These are phyloP conservation scores for Penicillium thymicola DNA, from an alignment of 2,329 filamentous ascomycete genomes.

Conservation along the genomic window DNA sequence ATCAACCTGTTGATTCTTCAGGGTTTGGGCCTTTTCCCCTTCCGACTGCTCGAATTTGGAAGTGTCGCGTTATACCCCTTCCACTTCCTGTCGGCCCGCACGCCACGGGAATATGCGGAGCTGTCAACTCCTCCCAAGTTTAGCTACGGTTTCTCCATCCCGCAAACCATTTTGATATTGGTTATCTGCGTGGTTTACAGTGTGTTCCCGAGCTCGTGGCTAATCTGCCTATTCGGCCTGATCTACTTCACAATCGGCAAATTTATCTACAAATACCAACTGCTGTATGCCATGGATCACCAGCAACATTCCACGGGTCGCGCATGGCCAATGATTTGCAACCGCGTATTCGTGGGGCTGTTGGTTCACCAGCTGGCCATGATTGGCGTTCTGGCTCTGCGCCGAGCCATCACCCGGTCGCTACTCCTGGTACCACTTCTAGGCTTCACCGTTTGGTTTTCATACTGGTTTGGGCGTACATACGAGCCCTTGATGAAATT, in stretches of 20 bases:
- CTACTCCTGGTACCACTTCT: conserved; percentile 73
- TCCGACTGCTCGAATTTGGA: conserved; percentile 86
- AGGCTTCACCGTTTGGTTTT: conserved; percentile 81
- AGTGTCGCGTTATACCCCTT: conserved; percentile 81
- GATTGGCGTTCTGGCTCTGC: conserved; percentile 76
- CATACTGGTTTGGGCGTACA: conserved; percentile 71
- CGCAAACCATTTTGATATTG: conserved; percentile 86
- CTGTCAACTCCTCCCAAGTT: conserved; percentile 80
- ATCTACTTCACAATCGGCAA: conserved; percentile 54
- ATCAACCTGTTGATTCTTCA: conserved; percentile 92
- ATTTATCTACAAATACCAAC: conserved; percentile 66
- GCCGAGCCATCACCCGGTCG: conserved; percentile 69
- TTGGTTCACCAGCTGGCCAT: conserved; percentile 89
- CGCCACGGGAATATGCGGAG: conserved; percentile 83
- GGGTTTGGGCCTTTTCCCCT: conserved; percentile 87
- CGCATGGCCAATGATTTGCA: conserved; percentile 95
- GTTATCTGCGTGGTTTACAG: conserved; percentile 96
- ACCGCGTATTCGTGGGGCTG: conserved; percentile 80
- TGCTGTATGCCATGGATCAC: conserved; percentile 97
- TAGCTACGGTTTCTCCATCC: conserved; percentile 93
- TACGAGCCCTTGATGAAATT: conserved; percentile 89
- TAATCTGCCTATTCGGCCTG: conserved; percentile 73
- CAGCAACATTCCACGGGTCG: conserved; percentile 68
- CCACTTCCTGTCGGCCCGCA: conserved; percentile 72
- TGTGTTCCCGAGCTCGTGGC: conserved; percentile 73